Percentiles rank a stretch among this genome's conserved stretches.
phyloP scores from a whole-genome alignment of 306 rosid genomes.

The Herpetospermum pedunculosum region DNA sequence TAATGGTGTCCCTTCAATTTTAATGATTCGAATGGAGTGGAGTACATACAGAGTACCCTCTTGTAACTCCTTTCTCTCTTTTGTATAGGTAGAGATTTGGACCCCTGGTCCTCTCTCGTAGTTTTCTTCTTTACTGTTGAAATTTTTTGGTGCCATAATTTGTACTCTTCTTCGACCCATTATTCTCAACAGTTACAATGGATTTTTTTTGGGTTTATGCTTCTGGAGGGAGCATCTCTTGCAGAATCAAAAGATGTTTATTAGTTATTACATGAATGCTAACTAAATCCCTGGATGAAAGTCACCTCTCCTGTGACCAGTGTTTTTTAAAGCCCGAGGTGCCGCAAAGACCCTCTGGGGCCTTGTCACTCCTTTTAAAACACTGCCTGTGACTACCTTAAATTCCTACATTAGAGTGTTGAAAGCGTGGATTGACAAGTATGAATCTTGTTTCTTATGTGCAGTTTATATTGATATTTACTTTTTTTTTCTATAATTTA shows the following conservation, averaged over 20 bases:
- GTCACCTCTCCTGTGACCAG: neutral
- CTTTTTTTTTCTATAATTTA: neutral
- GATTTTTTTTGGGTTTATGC: neutral
- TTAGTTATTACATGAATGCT: neutral
- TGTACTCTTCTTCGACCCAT: neutral
- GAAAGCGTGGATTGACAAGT: neutral
- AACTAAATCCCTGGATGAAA: neutral
- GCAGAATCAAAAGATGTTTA: neutral
- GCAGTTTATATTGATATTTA: neutral
- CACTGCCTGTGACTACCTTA: too few relatives aligned
- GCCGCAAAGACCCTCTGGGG: too few relatives aligned
- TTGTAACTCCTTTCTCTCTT: neutral
- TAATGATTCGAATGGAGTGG: neutral
- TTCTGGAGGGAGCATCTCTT: neutral
- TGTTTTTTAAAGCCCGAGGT: too few relatives aligned
- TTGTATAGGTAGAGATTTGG: neutral
- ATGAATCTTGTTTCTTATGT: neutral
- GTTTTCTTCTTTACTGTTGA: neutral
- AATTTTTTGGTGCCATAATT: neutral
- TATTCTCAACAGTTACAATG: neutral
- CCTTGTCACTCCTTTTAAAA: too few relatives aligned
- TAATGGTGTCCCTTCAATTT: neutral
- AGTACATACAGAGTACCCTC: neutral
- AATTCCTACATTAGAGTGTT: neutral
- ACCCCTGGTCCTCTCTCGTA: neutral